Conservation (phyloP, 1,284 basidiomycete species). For the Apiotrichum akiyoshidainum region DNA sequence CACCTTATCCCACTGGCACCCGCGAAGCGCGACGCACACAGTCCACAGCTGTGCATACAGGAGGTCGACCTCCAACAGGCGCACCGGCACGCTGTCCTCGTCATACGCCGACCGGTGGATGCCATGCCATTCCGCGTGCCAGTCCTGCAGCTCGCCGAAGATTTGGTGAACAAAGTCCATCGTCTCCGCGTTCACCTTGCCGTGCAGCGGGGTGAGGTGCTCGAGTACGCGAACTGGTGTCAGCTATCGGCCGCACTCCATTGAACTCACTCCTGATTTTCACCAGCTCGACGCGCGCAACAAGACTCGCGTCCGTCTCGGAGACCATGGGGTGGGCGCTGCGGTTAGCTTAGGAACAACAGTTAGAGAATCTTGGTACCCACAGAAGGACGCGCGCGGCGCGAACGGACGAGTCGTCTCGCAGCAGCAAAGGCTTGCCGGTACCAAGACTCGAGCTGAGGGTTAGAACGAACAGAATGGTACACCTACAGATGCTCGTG, state of each 20-base stretch:
- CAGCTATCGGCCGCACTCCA: background rate
- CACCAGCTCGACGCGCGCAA: slow-evolving; percentile 83
- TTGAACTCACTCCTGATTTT: slow-evolving; percentile 56
- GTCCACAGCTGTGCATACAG: slow-evolving; percentile 91
- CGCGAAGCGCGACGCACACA: slow-evolving; percentile 83
- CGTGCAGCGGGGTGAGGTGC: slow-evolving; percentile 77
- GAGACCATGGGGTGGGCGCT: slow-evolving; percentile 73
- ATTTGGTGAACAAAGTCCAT: slow-evolving; percentile 80
- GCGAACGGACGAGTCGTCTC: slow-evolving; percentile 80
- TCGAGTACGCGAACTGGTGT: slow-evolving; percentile 78
- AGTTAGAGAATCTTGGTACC: slow-evolving; percentile 15
- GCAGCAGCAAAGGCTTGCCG: slow-evolving; percentile 79
- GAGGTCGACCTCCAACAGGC: slow-evolving; percentile 79
- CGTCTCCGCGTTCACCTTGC: slow-evolving; percentile 78
- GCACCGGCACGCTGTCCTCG: slow-evolving; percentile 71
- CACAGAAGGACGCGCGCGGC: slow-evolving; percentile 73
- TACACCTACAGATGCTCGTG: slow-evolving; percentile 45
- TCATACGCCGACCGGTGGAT: slow-evolving; percentile 70
- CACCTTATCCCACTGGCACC: slow-evolving; percentile 91
- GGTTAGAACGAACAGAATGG: slow-evolving; percentile 1
- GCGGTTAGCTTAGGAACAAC: background rate
- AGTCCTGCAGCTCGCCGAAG: slow-evolving; percentile 65
- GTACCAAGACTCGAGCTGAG: slow-evolving; percentile 81
- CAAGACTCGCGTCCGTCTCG: slow-evolving; percentile 79
- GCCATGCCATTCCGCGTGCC: slow-evolving; percentile 81